These are phyloP conservation scores for sunflower (Helianthus annuus) DNA, from an alignment of 129 eudicot genomes.

Conservation along the genomic window HanXRQr2.0-SUNRISE NC_035449.2:129719797-129720296, in stretches of 20 bases:
- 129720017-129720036: constrained; percentile 47
- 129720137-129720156: background rate
- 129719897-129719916: constrained; percentile 10
- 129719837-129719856: too few species aligned
- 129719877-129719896: background rate
- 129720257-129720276: constrained; percentile 76
- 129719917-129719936: constrained; percentile 52
- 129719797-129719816: too few species aligned
- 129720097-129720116: constrained; percentile 61
- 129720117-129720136: background rate
- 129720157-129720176: background rate
- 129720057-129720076: constrained; percentile 67
- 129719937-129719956: constrained; percentile 45
- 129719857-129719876: too few species aligned
- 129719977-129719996: constrained; percentile 65
- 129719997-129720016: constrained; percentile 71
- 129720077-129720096: constrained; percentile 77
- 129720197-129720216: constrained; percentile 75
- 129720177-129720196: constrained; percentile 16
- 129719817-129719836: too few species aligned
- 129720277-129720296: constrained; percentile 71
- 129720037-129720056: constrained; percentile 62
- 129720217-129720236: constrained; percentile 70
- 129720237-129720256: constrained; percentile 61
- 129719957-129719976: constrained; percentile 65